Conservation (phyloP, 108 stramenopile species). For the Nitzschia palea region DNA sequence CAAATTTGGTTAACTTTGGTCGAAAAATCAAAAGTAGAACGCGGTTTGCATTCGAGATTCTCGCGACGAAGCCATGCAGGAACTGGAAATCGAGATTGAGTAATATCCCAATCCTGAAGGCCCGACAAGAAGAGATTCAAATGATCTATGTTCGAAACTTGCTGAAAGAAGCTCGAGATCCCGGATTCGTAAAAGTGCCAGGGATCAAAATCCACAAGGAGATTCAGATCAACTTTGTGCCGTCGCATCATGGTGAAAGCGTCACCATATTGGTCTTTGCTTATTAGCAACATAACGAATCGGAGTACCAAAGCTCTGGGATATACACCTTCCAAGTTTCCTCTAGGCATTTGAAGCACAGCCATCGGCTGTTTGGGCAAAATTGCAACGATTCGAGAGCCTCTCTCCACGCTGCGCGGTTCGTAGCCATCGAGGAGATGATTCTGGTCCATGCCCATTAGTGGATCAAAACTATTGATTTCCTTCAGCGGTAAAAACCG, state of each 20-base stretch:
- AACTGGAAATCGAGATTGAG: conserved; percentile 65
- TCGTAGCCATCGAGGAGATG: conserved; percentile 74
- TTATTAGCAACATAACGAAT: conserved; percentile 64
- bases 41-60: conserved; percentile 3
- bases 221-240: conserved; percentile 85
- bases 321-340: conserved; percentile 82
- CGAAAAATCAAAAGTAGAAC: conserved; percentile 47
- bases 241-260: conserved; percentile 81
- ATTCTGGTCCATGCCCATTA: conserved; percentile 79
- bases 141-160: conserved; percentile 71
- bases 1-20: conserved; percentile 83
- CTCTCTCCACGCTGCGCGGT: conserved; percentile 81
- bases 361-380: conserved; percentile 61
- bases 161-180: conserved; percentile 46
- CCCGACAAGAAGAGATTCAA: conserved; percentile 84
- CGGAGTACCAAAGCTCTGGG: conserved; percentile 81
- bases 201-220: conserved; percentile 78
- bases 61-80: conserved; percentile 56
- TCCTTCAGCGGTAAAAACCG: conserved; percentile 62
- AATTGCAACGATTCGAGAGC: conserved; percentile 71
- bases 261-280: conserved; percentile 40
- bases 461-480: conserved; percentile 67
- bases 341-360: conserved; percentile 83
- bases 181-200: conserved; percentile 58
- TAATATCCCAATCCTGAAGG: conserved; percentile 71